Evolutionary conservation across 169 alveolate species (phyloP), one percentile per base, ranked within the genome.

Genomic region (Blepharisma undulans): DNA sequence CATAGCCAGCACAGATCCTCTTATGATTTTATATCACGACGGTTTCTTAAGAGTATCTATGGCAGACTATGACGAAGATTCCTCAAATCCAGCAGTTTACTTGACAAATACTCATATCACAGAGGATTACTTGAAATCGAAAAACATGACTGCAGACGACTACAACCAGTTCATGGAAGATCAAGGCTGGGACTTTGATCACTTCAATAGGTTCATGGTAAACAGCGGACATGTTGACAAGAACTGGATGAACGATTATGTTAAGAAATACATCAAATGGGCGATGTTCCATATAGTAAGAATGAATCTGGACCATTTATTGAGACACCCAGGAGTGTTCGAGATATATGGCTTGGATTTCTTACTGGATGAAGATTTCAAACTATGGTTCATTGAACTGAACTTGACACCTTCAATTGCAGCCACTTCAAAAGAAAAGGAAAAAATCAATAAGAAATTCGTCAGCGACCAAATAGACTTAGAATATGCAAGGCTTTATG

Each of bases 331-430:
- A 7, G 84, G 91, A 10, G 81, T 66, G 1, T 86, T 66, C 27
- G 91, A 86, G 71, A 19, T 14, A 21, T 71, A 61, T 61, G 91
- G 84, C n/a, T 29, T 86, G 16, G 91, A 86, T 33, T 86, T 86
- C 66, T 29, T 86, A 22, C 8, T 86, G 8, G 91, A 86, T 27
- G 27, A 86, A 86, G 33, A 86, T 29, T 72, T 86, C 66, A 86
- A 86, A 25, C 14, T 86, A 10, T 86, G 91, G 91, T 86, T 86
- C 32, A 94, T 97, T 36, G 99, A 97, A 94, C 94, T 95, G 34
- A 97, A 97, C 93, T 86, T 97, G 71, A 90, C 97, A 21, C 99
- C 99, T 61, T 19, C 60, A n/a, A 72, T 86, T 6, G 25, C 5
- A n/a, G 91, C 32, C 12, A 66, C 91, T 66, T 30, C 80, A 1